A percentile compares a stretch with the other conserved stretches of the same genome.
These are phyloP conservation scores for Amaranthus cruentus DNA, from an alignment of 148 eudicot species.

Conservation along the genomic window DNA sequence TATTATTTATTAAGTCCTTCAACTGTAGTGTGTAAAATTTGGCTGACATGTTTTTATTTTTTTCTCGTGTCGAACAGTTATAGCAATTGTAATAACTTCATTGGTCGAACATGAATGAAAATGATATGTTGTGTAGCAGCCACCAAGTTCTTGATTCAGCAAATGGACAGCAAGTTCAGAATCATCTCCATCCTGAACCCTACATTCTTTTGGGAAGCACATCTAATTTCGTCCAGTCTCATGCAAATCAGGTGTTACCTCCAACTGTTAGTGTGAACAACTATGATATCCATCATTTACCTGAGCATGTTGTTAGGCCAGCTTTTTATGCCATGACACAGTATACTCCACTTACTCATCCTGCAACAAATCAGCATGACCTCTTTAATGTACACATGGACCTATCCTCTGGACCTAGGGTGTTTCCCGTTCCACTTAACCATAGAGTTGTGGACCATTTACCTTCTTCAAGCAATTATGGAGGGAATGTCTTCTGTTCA, in stretches of 20 bases:
- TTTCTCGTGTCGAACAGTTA: conserved; percentile 15
- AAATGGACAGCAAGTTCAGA: conserved; percentile 51
- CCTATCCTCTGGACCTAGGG: conserved; percentile 46
- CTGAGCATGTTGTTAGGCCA: conserved; percentile 42
- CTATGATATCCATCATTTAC: conserved; percentile 43
- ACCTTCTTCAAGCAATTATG: conserved; percentile 48
- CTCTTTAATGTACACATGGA: conserved; percentile 47
- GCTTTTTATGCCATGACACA: conserved; percentile 51
- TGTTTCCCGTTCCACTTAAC: conserved; percentile 49
- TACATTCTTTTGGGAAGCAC: conserved; percentile 42
- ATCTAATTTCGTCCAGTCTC: conserved; percentile 47
- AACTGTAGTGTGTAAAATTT: not conserved
- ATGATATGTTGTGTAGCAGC: conserved; percentile 51
- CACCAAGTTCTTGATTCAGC: conserved; percentile 50
- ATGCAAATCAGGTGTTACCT: conserved; percentile 39
- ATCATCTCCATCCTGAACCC: conserved; percentile 58
- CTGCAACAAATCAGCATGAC: conserved; percentile 44
- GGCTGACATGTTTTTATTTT: not conserved
- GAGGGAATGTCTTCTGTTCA: conserved; percentile 36
- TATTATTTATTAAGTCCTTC: not conserved
- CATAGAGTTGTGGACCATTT: conserved; percentile 52
- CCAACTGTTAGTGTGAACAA: conserved; percentile 42
- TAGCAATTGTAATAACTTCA: conserved; percentile 3
- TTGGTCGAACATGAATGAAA: conserved; percentile 50
- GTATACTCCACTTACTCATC: conserved; percentile 51